Conservation (phyloP, 306 rosid genomes). For the Trifolium subterraneum region DNA sequence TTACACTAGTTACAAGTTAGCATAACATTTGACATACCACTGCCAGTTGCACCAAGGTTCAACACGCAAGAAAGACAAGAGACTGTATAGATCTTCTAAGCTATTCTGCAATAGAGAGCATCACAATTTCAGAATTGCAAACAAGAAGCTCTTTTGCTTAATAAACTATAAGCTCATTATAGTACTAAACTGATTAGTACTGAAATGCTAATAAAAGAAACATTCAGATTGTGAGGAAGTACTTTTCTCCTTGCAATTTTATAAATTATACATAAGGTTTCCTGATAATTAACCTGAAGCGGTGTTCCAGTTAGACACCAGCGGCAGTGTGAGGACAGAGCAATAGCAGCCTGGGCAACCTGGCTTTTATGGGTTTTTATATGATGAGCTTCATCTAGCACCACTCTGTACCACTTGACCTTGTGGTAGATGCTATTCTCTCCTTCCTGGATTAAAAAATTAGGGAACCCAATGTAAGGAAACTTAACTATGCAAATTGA, state of each 20-base stretch:
- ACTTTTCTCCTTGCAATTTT: neutral
- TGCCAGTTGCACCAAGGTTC: slow-evolving; percentile 93
- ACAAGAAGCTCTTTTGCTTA: slow-evolving; percentile 14
- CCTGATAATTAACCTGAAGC: slow-evolving; percentile 63
- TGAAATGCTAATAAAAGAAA: neutral
- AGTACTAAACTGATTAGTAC: slow-evolving; percentile 12
- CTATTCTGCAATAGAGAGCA: slow-evolving; percentile 66
- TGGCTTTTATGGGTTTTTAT: slow-evolving; percentile 68
- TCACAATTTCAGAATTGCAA: slow-evolving; percentile 6
- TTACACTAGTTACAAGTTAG: neutral
- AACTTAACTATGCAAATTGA: neutral
- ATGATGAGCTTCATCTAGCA: slow-evolving; percentile 91
- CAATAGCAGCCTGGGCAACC: slow-evolving; percentile 67
- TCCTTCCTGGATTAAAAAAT: slow-evolving; percentile 55
- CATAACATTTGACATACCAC: slow-evolving; percentile 56
- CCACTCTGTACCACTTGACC: slow-evolving; percentile 85
- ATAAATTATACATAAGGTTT: neutral
- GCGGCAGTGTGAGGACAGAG: slow-evolving; percentile 77
- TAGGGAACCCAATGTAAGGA: slow-evolving; percentile 2
- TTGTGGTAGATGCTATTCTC: slow-evolving; percentile 73
- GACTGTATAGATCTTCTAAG: slow-evolving; percentile 87
- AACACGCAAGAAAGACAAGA: slow-evolving; percentile 77
- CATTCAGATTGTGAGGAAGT: neutral
- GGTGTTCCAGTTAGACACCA: slow-evolving; percentile 98
- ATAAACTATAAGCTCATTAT: slow-evolving; percentile 1